Conservation (phyloP, 192 early-diverging fungal species). For the Phycomyces nitens region DNA sequence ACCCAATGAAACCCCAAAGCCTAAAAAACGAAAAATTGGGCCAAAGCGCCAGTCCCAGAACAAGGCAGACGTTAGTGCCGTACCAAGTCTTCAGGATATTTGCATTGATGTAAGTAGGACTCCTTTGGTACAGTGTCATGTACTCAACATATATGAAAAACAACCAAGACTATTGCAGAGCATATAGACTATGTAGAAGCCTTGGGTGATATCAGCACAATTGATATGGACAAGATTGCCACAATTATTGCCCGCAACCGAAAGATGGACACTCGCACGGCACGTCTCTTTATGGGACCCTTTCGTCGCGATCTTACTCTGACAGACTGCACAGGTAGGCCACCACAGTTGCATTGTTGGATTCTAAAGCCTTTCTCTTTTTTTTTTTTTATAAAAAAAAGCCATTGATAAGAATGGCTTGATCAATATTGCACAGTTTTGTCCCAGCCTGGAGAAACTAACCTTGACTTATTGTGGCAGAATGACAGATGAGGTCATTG, state of each 20-base stretch:
- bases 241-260: slow-evolving; percentile 79
- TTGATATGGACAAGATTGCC: slow-evolving; percentile 68
- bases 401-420: slow-evolving; percentile 50
- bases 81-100: slow-evolving; percentile 59
- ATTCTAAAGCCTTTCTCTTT: slow-evolving; percentile 13
- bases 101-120: slow-evolving; percentile 51
- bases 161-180: slow-evolving; percentile 56
- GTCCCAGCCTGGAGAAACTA: slow-evolving; percentile 56
- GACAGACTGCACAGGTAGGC: slow-evolving; percentile 72
- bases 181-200: slow-evolving; percentile 79
- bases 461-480: slow-evolving; percentile 74
- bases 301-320: slow-evolving; percentile 53
- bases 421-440: slow-evolving; percentile 57
- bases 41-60: not conserved
- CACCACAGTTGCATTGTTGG: not conserved
- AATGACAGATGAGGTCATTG: slow-evolving; percentile 49
- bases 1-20: slow-evolving; percentile 1
- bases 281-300: slow-evolving; percentile 70
- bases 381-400: not conserved
- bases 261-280: slow-evolving; percentile 54
- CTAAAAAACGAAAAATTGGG: slow-evolving; percentile 3
- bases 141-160: not conserved
- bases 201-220: slow-evolving; percentile 75
- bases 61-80: slow-evolving; percentile 32
- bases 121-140: too few relatives aligned